phyloP scores from a whole-genome alignment of 139 green algal species.

The Mesotaenium endlicherianum region DNA sequence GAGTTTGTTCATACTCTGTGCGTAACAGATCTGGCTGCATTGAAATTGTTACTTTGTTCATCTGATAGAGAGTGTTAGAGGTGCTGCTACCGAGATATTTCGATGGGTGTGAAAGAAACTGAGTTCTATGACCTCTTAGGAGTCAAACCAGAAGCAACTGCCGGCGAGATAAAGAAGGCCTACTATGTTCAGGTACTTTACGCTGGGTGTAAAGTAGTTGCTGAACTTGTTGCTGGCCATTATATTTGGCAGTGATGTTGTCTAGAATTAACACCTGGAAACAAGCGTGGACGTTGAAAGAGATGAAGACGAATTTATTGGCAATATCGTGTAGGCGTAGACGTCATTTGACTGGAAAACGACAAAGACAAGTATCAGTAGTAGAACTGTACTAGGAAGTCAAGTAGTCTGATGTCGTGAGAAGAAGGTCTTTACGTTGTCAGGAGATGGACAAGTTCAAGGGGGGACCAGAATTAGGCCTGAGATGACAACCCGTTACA shows the following conservation, averaged over 20 bases:
- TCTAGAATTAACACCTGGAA: not conserved
- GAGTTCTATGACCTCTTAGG: slow-evolving; percentile 72
- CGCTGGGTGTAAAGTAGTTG: not conserved
- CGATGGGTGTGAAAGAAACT: slow-evolving; percentile 59
- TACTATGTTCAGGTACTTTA: slow-evolving; percentile 95
- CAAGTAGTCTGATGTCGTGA: not conserved
- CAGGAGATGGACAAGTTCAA: not conserved
- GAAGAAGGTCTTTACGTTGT: not conserved
- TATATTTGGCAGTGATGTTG: not conserved
- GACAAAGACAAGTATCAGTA: not conserved
- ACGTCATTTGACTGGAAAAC: not conserved
- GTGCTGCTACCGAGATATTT: too few species aligned
- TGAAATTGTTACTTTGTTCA: too few species aligned
- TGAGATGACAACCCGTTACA: not conserved
- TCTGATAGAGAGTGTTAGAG: too few species aligned
- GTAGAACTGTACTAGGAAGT: not conserved
- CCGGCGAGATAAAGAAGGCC: slow-evolving; percentile 75
- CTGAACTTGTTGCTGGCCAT: not conserved
- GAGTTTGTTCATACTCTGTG: too few species aligned
- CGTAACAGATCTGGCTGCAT: too few species aligned
- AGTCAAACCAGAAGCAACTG: slow-evolving; percentile 63
- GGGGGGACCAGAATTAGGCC: not conserved
- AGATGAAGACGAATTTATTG: too few species aligned
- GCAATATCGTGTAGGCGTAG: too few species aligned
- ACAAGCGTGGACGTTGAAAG: too few species aligned